Evolutionary conservation across 2,329 filamentous ascomycete genomes (phyloP).

Genomic region (Aspergillus sojae): DNA sequence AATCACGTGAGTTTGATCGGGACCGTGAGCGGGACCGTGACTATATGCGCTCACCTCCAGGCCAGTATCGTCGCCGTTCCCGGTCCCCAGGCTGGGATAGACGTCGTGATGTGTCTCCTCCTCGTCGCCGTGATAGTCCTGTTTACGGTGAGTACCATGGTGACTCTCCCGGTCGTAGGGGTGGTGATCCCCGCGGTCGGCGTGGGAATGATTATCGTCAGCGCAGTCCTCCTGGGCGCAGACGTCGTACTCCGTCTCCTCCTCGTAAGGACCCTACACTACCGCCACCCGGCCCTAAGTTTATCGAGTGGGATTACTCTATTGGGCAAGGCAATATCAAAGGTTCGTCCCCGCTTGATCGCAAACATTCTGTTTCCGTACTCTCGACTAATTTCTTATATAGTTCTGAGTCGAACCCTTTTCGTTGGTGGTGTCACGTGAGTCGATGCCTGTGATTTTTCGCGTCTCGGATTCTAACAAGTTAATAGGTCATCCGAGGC

Average conservation of each 20-base stretch:
- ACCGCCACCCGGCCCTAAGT: constrained; percentile 64
- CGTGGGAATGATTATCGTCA: constrained; percentile 74
- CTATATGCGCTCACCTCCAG: constrained; percentile 64
- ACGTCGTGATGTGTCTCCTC: constrained; percentile 66
- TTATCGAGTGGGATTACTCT: constrained; percentile 75
- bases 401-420: constrained; percentile 86
- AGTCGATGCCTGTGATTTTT: constrained; percentile 42
- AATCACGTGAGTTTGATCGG: constrained; percentile 54
- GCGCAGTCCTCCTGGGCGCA: constrained; percentile 75
- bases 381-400: constrained; percentile 19
- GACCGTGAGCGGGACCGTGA: constrained; percentile 66
- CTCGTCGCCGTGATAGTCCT: constrained; percentile 66
- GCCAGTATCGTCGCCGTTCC: constrained; percentile 68
- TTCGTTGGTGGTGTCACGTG: constrained; percentile 95
- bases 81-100: constrained; percentile 77
- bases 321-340: constrained; percentile 80
- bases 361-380: constrained; percentile 7
- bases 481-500: constrained; percentile 68
- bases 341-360: constrained; percentile 41
- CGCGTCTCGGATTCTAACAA: constrained; percentile 20
- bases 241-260: constrained; percentile 65
- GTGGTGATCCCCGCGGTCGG: constrained; percentile 58
- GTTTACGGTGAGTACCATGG: constrained; percentile 74
- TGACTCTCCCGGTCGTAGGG: constrained; percentile 65
- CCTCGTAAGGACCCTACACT: constrained; percentile 45